Evolutionary conservation across 352 stramenopile genomes (phyloP), one percentile per base, ranked within the genome.

Genomic region (Globisporangium nagaii): DNA sequence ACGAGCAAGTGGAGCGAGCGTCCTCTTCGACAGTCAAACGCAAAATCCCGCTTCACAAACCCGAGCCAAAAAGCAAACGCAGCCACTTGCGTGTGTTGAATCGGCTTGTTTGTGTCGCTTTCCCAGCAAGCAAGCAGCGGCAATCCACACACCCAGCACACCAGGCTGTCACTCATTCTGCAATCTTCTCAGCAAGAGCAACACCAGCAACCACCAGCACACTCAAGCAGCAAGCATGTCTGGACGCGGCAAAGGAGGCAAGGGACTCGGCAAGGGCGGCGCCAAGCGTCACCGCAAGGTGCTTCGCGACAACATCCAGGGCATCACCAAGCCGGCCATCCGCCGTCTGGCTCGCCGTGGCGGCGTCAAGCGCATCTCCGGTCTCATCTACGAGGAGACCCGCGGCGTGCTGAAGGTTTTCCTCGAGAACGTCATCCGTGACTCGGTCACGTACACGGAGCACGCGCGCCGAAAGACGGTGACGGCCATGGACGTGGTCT

Each of bases 331-430:
- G 71, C 94, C 94, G 19, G 96, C 96, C 25, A 99, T 99, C 71
- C 94, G 96, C 60, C 91, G 96, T 88, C 88, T 99, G n/a, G 97
- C 96, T 62, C 96, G 97, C 79, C 90, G 95, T 95, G 95, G 96
- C 60, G 96, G 96, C 86, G 95, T 98, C 45, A 98, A 98, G 88
- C 93, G 95, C 73, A 99, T 98, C 70, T 97, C 86, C 22, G 95
- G 96, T 60, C 82, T 98, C 40, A 99, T 98, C 73, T 99, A 99
- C 74, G 96, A 99, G 77, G 96, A 99, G 75, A 98, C 95, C 36
- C 89, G 95, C 64, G 95, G 96, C 60, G 96, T 99, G 31, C 87
- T 99, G 56, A 99, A 99, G 85, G 95, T 98, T 24, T 99, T 99
- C 79, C 82, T 99, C 13, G 96, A 99, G 77, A 98, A 98, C 75